Evolutionary conservation across 2,329 filamentous ascomycete species (phyloP), one percentile per base, ranked within the genome.

Genomic region (Colletotrichum chrysophilum): DNA sequence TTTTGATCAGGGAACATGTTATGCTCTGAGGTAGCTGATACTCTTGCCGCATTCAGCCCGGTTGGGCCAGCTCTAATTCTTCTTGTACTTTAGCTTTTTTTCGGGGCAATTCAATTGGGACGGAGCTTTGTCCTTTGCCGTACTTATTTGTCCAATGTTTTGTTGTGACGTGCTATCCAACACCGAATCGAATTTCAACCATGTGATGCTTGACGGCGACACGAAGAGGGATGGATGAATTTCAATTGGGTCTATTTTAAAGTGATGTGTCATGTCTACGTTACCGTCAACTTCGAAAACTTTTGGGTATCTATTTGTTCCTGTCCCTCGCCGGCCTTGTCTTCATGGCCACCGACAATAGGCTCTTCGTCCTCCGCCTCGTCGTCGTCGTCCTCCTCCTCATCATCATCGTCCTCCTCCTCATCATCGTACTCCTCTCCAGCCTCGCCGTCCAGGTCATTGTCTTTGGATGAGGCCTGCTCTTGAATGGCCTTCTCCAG

Each of bases 401-500:
- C 34, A 14, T 61, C 58, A 7, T 58, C 56, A 10, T 60, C 56
- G n/a, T 60, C 76, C 9, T 79, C 78, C 7, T 80, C 80, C 2
- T 78, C 76, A 4, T 79, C 80, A 0, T 78, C 80, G 3, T 83
- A 79, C 2, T 78, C 79, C 2, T 82, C 82, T 4, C 81, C 81
- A 4, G 84, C 84, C 4, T 83, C 84, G 56, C 81, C 80, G 3
- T 83, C 84, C 2, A 84, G 82, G 0, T 83, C 80, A 7, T 82
- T 82, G 5, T 85, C 85, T n/a, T 86, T 82, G 62, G 83, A 77
- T 55, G 88, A 87, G 68, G 93, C 91, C 82, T 96, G 94, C 86
- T 94, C 94, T 79, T 93, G 93, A 86, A 99, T 97, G 78, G 98
- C 98, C 12, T 92, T 91, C 82, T 98, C 97, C 18, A 99, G 87